These are phyloP conservation scores for Cyclostephanos invisitatus DNA, from an alignment of 108 stramenopile genomes.

Conservation along the genomic window DNA sequence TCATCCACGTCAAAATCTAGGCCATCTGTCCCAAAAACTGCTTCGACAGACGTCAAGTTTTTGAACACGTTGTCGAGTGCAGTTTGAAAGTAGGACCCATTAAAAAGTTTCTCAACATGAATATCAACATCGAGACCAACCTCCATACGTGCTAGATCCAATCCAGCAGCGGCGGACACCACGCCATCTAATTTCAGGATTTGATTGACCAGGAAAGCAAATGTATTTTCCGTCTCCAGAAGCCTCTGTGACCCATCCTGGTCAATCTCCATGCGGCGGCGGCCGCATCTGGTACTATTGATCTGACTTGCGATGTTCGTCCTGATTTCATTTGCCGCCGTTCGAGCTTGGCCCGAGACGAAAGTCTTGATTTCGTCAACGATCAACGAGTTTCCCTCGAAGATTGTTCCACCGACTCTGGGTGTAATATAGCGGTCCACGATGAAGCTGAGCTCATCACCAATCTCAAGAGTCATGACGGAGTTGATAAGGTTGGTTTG, in stretches of 20 bases:
- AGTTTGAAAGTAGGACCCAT: constrained; percentile 6
- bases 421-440: constrained; percentile 19
- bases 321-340: constrained; percentile 1
- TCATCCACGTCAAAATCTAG: neutral
- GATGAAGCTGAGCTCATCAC: constrained; percentile 18
- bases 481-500: constrained; percentile 12
- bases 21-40: constrained; percentile 22
- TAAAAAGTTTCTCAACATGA: constrained; percentile 11
- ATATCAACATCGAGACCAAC: constrained; percentile 24
- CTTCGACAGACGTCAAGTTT: constrained; percentile 9
- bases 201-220: neutral
- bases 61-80: constrained; percentile 13
- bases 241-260: constrained; percentile 11
- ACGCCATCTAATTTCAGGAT: neutral
- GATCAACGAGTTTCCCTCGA: neutral
- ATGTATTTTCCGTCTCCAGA: constrained; percentile 4
- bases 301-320: neutral
- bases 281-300: neutral
- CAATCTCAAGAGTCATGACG: constrained; percentile 10
- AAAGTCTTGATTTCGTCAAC: constrained; percentile 16
- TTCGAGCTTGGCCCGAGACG: constrained; percentile 9
- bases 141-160: constrained; percentile 17
- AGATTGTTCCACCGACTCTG: neutral
- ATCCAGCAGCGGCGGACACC: constrained; percentile 13
- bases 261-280: constrained; percentile 5